Percentiles rank a stretch among this genome's conserved stretches.
Conservation (phyloP, 2,329 filamentous ascomycete species). For the Aureobasidium leucospermi region DNA sequence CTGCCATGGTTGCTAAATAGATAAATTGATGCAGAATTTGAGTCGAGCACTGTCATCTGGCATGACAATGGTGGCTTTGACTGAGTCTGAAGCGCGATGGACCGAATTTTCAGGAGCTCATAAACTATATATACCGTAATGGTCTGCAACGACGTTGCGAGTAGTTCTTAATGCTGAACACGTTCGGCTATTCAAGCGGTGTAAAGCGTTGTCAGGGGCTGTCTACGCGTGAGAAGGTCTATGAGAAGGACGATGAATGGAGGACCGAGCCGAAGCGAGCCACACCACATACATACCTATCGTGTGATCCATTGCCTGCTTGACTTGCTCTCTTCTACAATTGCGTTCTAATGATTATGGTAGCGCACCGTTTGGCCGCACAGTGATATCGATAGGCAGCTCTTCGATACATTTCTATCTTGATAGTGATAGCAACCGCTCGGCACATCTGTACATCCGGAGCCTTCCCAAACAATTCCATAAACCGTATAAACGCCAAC, state of each 20-base stretch:
- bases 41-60: background rate
- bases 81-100: background rate
- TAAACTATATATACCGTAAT: constrained; percentile 1
- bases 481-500: constrained; percentile 6
- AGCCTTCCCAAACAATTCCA: background rate
- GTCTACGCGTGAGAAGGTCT: background rate
- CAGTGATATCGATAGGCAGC: background rate
- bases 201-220: constrained; percentile 5
- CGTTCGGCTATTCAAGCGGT: background rate
- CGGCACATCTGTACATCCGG: constrained; percentile 3
- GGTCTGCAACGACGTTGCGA: constrained; percentile 4
- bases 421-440: constrained; percentile 4
- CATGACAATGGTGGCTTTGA: background rate
- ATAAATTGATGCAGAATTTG: constrained; percentile 1
- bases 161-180: background rate
- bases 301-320: background rate
- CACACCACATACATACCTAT: background rate
- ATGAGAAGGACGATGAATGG: background rate
- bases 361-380: constrained; percentile 1
- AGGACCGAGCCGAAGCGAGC: constrained; percentile 1
- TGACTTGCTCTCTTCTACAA: background rate
- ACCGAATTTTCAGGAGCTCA: background rate
- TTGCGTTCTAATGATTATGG: background rate
- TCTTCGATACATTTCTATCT: background rate
- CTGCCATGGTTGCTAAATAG: constrained; percentile 11